Percentiles rank a stretch among this genome's conserved stretches.
Evolutionary conservation across 2,329 filamentous ascomycete genomes (phyloP).

Genomic region (Didymella arachidicola): DNA sequence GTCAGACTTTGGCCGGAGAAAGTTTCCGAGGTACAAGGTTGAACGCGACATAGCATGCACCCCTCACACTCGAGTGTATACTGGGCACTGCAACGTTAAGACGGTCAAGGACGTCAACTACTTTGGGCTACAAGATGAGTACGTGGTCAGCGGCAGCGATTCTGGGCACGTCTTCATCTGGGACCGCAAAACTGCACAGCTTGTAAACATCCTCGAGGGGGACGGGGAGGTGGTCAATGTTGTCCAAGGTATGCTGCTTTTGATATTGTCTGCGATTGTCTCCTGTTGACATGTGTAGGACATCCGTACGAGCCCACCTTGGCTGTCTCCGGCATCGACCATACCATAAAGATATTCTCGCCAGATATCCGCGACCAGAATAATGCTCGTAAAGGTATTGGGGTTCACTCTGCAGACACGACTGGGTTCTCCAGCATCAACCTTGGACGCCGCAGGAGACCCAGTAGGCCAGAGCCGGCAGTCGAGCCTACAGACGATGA

Average conservation of each 20-base stretch:
- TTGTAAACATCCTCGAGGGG: slow-evolving; percentile 71
- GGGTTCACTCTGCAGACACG: slow-evolving; percentile 61
- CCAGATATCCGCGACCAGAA: slow-evolving; percentile 65
- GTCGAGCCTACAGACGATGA: slow-evolving; percentile 17
- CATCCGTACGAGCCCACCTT: slow-evolving; percentile 73
- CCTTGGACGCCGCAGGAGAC: slow-evolving; percentile 33
- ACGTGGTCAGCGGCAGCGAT: slow-evolving; percentile 72
- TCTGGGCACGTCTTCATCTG: slow-evolving; percentile 73
- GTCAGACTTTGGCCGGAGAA: slow-evolving; percentile 58
- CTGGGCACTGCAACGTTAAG: slow-evolving; percentile 71
- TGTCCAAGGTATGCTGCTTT: slow-evolving; percentile 60
- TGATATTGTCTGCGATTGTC: not conserved
- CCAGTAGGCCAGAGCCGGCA: slow-evolving; percentile 15
- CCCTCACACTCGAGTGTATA: slow-evolving; percentile 65
- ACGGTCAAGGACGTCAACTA: slow-evolving; percentile 76
- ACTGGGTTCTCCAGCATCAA: slow-evolving; percentile 52
- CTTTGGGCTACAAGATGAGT: slow-evolving; percentile 72
- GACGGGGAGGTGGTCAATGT: slow-evolving; percentile 76
- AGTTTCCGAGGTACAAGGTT: slow-evolving; percentile 57
- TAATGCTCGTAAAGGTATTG: slow-evolving; percentile 64
- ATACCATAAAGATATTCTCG: slow-evolving; percentile 73
- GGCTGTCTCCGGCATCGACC: slow-evolving; percentile 71
- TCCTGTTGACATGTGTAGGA: slow-evolving; percentile 47
- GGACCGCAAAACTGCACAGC: slow-evolving; percentile 67
- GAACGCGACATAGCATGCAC: slow-evolving; percentile 64